Evolutionary conservation across 1,284 basidiomycete species (phyloP).

Genomic region (Trametes hirsuta): DNA sequence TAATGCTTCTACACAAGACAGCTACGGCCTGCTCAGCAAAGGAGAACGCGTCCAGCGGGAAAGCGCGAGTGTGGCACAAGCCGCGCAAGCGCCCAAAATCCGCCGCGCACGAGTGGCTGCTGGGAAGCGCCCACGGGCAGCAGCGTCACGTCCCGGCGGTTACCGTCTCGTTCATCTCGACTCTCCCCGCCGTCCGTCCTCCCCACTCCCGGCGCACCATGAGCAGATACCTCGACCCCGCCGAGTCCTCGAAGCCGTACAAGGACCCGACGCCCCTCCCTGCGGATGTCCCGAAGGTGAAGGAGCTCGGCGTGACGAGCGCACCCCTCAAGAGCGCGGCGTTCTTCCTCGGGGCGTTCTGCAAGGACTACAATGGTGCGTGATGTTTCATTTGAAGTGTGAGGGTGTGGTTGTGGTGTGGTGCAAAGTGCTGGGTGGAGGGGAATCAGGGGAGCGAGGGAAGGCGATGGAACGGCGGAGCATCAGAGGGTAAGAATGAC

Average conservation of each 20-base stretch:
- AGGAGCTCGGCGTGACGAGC: conserved; percentile 90
- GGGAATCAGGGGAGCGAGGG: background rate
- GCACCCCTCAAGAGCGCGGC: conserved; percentile 96
- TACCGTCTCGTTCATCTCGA: conserved; percentile 23
- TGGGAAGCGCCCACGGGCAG: conserved; percentile 13
- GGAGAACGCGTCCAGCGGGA: too few relatives aligned
- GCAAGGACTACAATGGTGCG: conserved; percentile 96
- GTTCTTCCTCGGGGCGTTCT: conserved; percentile 96
- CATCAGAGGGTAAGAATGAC: background rate
- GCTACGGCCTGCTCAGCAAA: background rate
- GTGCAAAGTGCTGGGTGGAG: background rate
- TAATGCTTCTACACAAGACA: background rate
- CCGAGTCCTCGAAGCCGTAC: conserved; percentile 51
- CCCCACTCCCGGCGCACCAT: conserved; percentile 42
- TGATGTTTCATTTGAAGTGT: conserved; percentile 21
- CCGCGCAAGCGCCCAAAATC: conserved; percentile 9
- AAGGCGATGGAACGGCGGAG: background rate
- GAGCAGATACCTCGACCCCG: conserved; percentile 52
- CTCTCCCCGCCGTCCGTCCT: background rate
- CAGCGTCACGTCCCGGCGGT: conserved; percentile 23
- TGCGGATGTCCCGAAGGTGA: conserved; percentile 77
- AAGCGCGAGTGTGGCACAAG: conserved; percentile 12
- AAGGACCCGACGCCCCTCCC: conserved; percentile 78
- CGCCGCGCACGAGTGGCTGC: background rate
- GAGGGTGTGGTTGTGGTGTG: background rate